Evolutionary conservation across 1,284 basidiomycete genomes (phyloP).

Genomic region (Leccinum angustisporum): DNA sequence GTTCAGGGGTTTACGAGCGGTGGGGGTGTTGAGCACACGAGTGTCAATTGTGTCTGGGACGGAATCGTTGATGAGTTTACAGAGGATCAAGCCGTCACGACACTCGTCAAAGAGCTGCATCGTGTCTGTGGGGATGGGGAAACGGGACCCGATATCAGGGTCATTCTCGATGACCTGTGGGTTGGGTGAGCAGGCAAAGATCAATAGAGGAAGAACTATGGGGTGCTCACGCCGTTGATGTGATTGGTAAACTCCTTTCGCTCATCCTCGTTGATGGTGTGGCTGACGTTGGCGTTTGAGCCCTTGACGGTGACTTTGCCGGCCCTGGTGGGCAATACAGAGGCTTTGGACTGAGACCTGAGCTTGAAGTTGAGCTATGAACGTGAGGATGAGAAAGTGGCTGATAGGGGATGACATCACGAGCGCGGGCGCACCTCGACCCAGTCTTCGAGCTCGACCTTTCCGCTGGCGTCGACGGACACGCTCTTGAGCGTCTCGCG

Average conservation of each 20-base stretch:
- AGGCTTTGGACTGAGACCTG: conserved; percentile 50
- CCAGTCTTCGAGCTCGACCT: conserved; percentile 97
- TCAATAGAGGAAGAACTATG: neutral
- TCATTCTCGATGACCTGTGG: conserved; percentile 87
- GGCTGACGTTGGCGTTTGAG: conserved; percentile 93
- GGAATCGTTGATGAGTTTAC: conserved; percentile 98
- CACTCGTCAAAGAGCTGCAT: conserved; percentile 99
- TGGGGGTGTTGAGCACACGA: conserved; percentile 93
- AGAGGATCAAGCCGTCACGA: conserved; percentile 92
- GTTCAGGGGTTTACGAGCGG: conserved; percentile 76
- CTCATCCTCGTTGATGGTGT: conserved; percentile 99
- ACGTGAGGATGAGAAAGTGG: conserved; percentile 18
- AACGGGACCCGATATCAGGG: conserved; percentile 75
- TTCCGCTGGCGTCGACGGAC: conserved; percentile 91
- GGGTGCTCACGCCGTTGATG: conserved; percentile 77
- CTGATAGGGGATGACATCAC: conserved; percentile 16
- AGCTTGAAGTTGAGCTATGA: conserved; percentile 81
- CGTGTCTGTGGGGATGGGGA: conserved; percentile 95
- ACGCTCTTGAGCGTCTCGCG: conserved; percentile 93
- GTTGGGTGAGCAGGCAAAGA: conserved; percentile 6
- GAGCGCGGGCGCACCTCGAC: conserved; percentile 71
- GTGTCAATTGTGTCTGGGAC: conserved; percentile 99
- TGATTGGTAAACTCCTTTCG: conserved; percentile 95
- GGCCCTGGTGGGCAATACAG: conserved; percentile 69
- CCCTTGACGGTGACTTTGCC: conserved; percentile 96